Base-by-base conservation (phyloP, 2,329 filamentous ascomycete genomes). In the Westerdykella ornata region DNA sequence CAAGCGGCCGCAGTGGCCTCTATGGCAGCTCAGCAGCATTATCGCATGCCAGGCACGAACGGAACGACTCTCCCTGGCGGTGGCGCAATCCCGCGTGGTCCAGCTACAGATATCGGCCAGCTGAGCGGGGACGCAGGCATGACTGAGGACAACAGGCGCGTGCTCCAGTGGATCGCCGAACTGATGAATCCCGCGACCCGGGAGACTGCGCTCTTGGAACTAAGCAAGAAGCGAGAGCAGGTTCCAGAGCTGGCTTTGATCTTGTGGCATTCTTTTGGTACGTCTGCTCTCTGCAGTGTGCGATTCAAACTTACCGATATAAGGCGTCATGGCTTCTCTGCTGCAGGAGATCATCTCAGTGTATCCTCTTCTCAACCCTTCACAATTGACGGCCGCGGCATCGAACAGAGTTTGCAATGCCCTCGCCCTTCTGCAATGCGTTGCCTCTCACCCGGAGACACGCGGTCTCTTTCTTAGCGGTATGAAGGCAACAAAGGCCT, bases 271-370 rank as follows among this genome's bases (percentile, higher is more conserved):
- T 97, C 90, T 3, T 97, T 96, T 61, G 92, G 90, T 94, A 78
- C 51, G 20, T 28, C 13, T 38, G 16, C 38, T 12, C 11, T 20
- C 29, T 11, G 39, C 47, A 17, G 34, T 44, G 37, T 48, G 49
- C n/a, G 57, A 42, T 42, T 46, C 45, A 46, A 41, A 50, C 48
- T 61, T 48, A 58, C 46, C 47, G 45, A 44, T 3, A 16, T 11
- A 51, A 95, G 88, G 89, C 59, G 92, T 98, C 60, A 98, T 98
- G 92, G 96, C 92, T 35, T 94, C 88, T 41, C 75, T 98, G 17
- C 78, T 97, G 26, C 90, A 97, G 68, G 92, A 98, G 71, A 98
- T 98, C 64, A 98, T 98, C 62, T 96, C 90, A 9, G 92, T 98
- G 41, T 98, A 98, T 65, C 94, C 88, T 19, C 79, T 98, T 4